Conservation (phyloP, 2,329 filamentous ascomycete species). For the Aspergillus sp. region DNA sequence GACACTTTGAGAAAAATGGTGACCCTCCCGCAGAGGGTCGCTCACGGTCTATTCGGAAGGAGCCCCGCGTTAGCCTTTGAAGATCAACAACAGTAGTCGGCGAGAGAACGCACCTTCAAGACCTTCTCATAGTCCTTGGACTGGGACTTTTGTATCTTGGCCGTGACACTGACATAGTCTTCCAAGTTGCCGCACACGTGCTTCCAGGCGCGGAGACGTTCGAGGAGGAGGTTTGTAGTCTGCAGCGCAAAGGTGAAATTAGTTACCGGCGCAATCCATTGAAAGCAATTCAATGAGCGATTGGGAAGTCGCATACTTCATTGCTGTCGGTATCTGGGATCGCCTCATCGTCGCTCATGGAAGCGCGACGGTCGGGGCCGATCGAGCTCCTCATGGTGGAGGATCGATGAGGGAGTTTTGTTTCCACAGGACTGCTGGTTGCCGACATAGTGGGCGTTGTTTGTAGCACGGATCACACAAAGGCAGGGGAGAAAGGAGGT, state of each 20-base stretch:
- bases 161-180: constrained; percentile 79
- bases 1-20: constrained; percentile 89
- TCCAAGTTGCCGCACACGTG: constrained; percentile 89
- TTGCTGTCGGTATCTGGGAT: constrained; percentile 42
- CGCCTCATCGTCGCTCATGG: constrained; percentile 40
- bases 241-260: constrained; percentile 29
- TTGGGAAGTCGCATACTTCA: constrained; percentile 30
- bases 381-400: constrained; percentile 28
- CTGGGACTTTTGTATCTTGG: constrained; percentile 80
- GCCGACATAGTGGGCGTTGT: constrained; percentile 23
- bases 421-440: constrained; percentile 25
- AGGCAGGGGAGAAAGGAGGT: neutral
- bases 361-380: constrained; percentile 29
- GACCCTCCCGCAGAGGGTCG: constrained; percentile 79
- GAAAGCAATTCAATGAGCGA: neutral
- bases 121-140: constrained; percentile 95
- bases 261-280: neutral
- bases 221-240: constrained; percentile 77
- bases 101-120: constrained; percentile 62
- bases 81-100: neutral
- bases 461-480: neutral
- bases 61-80: constrained; percentile 6
- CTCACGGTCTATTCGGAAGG: constrained; percentile 64
- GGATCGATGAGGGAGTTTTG: constrained; percentile 33
- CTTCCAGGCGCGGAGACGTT: constrained; percentile 93